A percentile compares a stretch with the other conserved stretches of the same genome.
Conservation (phyloP, 208 protist species). For the Acanthamoeba lenticulata region DNA sequence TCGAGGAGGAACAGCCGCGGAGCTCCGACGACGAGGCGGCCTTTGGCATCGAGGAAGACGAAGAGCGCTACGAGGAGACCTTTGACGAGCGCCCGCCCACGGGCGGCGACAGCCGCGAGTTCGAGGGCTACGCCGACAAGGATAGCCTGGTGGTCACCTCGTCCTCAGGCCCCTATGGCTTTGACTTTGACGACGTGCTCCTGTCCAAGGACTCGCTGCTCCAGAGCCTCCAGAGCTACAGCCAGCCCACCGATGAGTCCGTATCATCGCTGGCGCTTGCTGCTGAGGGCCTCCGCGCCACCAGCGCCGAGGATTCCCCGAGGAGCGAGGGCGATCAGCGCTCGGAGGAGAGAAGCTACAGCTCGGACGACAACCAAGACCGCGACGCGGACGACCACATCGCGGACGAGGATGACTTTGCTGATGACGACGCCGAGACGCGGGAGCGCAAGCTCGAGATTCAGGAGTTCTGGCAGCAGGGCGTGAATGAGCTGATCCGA, state of each 20-base stretch:
- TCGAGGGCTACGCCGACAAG: not conserved
- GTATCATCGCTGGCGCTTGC: not conserved
- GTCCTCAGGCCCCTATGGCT: not conserved
- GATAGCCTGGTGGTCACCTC: too few relatives aligned
- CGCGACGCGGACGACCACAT: not conserved
- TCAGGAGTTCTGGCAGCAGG: slow-evolving; percentile 9
- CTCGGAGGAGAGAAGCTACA: not conserved
- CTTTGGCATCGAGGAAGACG: not conserved
- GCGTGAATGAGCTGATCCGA: slow-evolving; percentile 6
- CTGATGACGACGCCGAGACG: not conserved
- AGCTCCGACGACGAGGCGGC: not conserved
- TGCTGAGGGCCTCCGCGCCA: not conserved
- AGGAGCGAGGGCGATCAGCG: not conserved
- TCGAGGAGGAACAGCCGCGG: slow-evolving; percentile 1
- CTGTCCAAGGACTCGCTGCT: not conserved
- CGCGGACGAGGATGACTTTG: too few relatives aligned
- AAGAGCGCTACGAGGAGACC: not conserved
- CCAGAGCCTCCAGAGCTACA: not conserved
- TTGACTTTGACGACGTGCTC: not conserved
- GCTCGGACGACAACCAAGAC: not conserved
- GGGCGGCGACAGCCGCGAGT: not conserved
- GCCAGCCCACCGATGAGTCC: not conserved
- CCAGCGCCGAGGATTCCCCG: not conserved
- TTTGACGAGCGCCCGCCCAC: not conserved
- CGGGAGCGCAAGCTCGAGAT: not conserved